Base-by-base conservation (phyloP, 2,329 filamentous ascomycete genomes). In the Penicillium sp. region DNA sequence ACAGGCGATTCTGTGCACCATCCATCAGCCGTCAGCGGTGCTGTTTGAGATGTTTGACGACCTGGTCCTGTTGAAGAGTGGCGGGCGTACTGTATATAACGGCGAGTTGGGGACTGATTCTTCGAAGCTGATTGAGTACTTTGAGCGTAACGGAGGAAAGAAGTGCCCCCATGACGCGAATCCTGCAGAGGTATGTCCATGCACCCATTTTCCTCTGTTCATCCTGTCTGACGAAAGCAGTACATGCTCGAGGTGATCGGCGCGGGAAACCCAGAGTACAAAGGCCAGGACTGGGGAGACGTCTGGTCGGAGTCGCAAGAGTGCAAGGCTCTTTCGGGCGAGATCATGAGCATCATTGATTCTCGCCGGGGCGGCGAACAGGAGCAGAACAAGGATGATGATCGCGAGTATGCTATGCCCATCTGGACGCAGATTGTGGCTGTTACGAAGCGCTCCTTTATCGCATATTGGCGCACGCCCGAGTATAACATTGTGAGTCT, bases 1-100 rank as follows among this genome's bases (percentile, higher is more conserved):
- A 1, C 93, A 96, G 73, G 92, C 92, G 9, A 92, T 96, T 68
- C 84, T 96, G 3, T 96, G 92, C 79, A 96, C 93, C 0, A 96
- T 96, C 66, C 93, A 96, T 75, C 93, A 96, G 74, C 92, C 93
- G 1, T 94, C 93, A 67, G 91, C 91, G 17, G 88, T 91, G 0
- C 83, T 96, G 0, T 96, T 97, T 69, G 91, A 95, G 75, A 90
- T 93, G 76, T 97, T 96, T 67, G 92, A 96, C 73, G 86, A 92
- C 13, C 84, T 97, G 2, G 81, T 96, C 5, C 83, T 96, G 3
- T 84, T 96, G 2, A 88, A 94, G 76, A 85, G 86, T 46, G 92
- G 92, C 63, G 92, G 92, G 4, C 85, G 89, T 58, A 91, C 90
- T 51, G 91, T 96, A 54, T 96, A 96, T 79, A 94, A 95, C 71